Percentiles rank a stretch among this genome's conserved stretches.
phyloP scores from a whole-genome alignment of 768 basidiomycete genomes.

The Mycena sanguinolenta region DNA sequence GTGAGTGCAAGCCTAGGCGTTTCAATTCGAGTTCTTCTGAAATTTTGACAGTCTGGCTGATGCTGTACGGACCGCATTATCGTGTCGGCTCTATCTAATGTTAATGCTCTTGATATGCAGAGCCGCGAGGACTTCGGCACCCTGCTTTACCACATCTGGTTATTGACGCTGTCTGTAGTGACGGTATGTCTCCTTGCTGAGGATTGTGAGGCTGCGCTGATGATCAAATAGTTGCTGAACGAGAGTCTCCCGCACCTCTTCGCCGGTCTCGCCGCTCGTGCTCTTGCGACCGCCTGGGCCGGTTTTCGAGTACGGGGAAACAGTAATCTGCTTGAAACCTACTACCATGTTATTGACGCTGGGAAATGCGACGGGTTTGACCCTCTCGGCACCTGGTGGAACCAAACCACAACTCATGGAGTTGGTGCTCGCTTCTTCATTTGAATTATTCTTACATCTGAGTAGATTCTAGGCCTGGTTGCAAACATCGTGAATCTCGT shows the following conservation, averaged over 20 bases:
- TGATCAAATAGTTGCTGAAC: slow-evolving; percentile 55
- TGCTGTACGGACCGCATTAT: slow-evolving; percentile 32
- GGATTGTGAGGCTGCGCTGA: background rate
- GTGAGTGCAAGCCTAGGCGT: slow-evolving; percentile 46
- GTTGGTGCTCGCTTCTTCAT: slow-evolving; percentile 47
- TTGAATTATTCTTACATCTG: slow-evolving; percentile 3
- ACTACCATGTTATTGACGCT: slow-evolving; percentile 45
- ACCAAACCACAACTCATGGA: slow-evolving; percentile 46
- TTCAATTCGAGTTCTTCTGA: background rate
- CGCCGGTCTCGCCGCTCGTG: slow-evolving; percentile 60
- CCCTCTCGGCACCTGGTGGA: slow-evolving; percentile 60
- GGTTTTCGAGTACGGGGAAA: slow-evolving; percentile 56
- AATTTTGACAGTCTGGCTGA: slow-evolving; percentile 49
- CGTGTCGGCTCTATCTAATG: background rate
- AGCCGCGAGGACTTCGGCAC: slow-evolving; percentile 64
- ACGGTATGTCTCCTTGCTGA: slow-evolving; percentile 52
- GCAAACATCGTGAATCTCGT: slow-evolving; percentile 54
- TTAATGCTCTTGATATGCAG: slow-evolving; percentile 39
- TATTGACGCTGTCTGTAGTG: slow-evolving; percentile 58
- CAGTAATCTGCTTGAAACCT: slow-evolving; percentile 40
- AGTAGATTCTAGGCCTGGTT: slow-evolving; percentile 56
- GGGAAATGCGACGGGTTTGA: slow-evolving; percentile 56
- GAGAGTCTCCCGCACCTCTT: slow-evolving; percentile 68
- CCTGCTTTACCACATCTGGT: slow-evolving; percentile 62
- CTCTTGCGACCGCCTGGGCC: slow-evolving; percentile 63